phyloP scores from a whole-genome alignment of 2,329 filamentous ascomycete species.

The Cordyceps pruinosa region DNA sequence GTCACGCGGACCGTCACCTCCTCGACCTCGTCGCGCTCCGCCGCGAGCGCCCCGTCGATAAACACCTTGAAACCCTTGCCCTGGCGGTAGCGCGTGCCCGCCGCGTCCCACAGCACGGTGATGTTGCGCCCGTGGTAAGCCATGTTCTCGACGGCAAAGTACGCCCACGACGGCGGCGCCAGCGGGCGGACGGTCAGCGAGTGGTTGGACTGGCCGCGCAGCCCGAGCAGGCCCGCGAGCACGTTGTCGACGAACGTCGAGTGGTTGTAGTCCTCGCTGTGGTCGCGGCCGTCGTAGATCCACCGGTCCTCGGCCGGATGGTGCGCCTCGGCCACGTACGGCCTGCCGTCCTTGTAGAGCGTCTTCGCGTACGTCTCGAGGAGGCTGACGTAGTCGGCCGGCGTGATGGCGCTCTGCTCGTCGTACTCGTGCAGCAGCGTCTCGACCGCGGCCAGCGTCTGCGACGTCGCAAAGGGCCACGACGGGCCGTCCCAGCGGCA shows the following conservation, averaged over 20 bases:
- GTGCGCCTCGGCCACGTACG: slow-evolving; percentile 38
- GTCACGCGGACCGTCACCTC: slow-evolving; percentile 16
- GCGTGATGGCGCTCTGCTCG: slow-evolving; percentile 24
- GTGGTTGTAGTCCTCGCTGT: slow-evolving; percentile 32
- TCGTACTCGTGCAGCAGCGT: slow-evolving; percentile 24
- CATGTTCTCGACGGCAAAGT: slow-evolving; percentile 37
- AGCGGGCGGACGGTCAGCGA: slow-evolving; percentile 32
- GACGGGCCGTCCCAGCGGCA: slow-evolving; percentile 39
- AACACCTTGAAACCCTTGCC: slow-evolving; percentile 31
- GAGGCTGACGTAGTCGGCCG: slow-evolving; percentile 30
- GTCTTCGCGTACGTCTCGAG: slow-evolving; percentile 33
- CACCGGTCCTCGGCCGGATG: slow-evolving; percentile 25
- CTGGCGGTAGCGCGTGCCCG: slow-evolving; percentile 30
- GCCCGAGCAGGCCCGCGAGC: slow-evolving; percentile 35
- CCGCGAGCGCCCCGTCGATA: slow-evolving; percentile 23
- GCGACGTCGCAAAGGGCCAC: slow-evolving; percentile 38
- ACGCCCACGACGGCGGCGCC: slow-evolving; percentile 28
- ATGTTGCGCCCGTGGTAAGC: slow-evolving; percentile 36
- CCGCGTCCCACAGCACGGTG: slow-evolving; percentile 33
- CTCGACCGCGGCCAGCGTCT: slow-evolving; percentile 34
- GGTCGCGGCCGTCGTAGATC: slow-evolving; percentile 26
- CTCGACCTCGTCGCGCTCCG: slow-evolving; percentile 16
- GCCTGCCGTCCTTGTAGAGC: slow-evolving; percentile 29
- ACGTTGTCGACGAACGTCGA: slow-evolving; percentile 39
- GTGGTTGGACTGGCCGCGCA: slow-evolving; percentile 32